Percentiles rank a stretch among this genome's conserved stretches.
Conservation (phyloP, 768 basidiomycete species). For the Lanmaoa pseudosensibilis region DNA sequence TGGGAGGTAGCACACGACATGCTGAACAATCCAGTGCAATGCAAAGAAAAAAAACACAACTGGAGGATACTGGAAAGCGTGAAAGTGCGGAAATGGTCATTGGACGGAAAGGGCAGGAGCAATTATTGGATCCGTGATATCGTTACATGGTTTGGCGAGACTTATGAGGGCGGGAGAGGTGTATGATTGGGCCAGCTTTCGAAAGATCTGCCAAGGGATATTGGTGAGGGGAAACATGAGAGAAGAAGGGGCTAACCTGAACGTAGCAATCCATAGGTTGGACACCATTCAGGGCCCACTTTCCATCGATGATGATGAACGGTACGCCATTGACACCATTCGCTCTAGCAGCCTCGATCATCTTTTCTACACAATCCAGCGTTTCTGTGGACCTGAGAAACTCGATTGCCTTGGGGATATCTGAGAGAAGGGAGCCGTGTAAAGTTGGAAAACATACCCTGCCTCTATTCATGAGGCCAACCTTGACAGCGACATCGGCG, state of each 20-base stretch:
- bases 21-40: constrained; percentile 18
- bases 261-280: constrained; percentile 42
- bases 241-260: constrained; percentile 29
- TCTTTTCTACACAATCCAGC: constrained; percentile 40
- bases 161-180: constrained; percentile 1
- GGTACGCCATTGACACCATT: constrained; percentile 54
- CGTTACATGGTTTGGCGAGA: constrained; percentile 19
- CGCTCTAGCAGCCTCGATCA: constrained; percentile 40
- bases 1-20: constrained; percentile 12
- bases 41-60: background rate
- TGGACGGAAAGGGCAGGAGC: constrained; percentile 21
- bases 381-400: constrained; percentile 45
- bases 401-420: constrained; percentile 32
- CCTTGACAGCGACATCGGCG: constrained; percentile 36
- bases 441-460: constrained; percentile 31
- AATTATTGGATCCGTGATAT: constrained; percentile 21
- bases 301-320: constrained; percentile 48
- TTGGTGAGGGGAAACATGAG: background rate
- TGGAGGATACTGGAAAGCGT: background rate
- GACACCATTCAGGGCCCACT: constrained; percentile 47
- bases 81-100: constrained; percentile 15
- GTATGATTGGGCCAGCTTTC: constrained; percentile 28
- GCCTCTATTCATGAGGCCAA: constrained; percentile 40
- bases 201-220: constrained; percentile 27
- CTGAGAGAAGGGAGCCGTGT: background rate